Conservation (phyloP, 2,329 filamentous ascomycete species). For the Calonectria honghensis region DNA sequence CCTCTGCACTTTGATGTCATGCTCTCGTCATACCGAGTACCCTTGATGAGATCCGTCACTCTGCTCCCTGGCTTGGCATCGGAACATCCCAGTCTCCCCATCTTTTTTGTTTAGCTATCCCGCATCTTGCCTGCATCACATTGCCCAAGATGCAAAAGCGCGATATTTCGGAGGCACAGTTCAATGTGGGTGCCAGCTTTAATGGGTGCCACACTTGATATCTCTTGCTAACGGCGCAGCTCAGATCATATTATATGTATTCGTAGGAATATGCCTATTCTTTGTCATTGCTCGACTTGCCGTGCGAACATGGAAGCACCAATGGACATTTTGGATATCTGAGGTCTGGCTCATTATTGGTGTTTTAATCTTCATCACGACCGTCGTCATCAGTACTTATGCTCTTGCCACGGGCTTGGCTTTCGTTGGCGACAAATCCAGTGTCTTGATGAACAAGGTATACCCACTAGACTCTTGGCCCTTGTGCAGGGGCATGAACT, state of each 20-base stretch:
- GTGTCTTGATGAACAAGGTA: background rate
- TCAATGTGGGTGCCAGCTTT: background rate
- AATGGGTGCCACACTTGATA: too few relatives aligned
- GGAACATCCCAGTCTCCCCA: background rate
- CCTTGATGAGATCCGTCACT: background rate
- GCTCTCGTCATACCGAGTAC: background rate
- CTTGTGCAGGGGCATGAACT: background rate
- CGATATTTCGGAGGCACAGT: background rate
- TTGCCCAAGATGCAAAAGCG: background rate
- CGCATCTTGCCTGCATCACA: too few relatives aligned
- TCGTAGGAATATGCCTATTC: constrained; percentile 18
- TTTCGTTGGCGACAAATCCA: background rate
- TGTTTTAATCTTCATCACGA: background rate
- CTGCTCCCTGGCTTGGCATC: background rate
- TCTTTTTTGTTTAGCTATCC: too few relatives aligned
- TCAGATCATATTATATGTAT: background rate
- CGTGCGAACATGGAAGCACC: constrained; percentile 14
- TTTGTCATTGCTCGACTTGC: constrained; percentile 12
- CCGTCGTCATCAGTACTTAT: background rate
- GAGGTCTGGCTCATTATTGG: constrained; percentile 7
- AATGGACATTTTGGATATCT: background rate
- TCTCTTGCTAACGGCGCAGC: background rate
- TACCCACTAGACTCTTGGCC: too few relatives aligned
- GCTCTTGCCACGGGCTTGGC: background rate
- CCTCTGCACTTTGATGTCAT: background rate